Conservation (phyloP, 2,329 filamentous ascomycete genomes). For the Penicillium sp. region DNA sequence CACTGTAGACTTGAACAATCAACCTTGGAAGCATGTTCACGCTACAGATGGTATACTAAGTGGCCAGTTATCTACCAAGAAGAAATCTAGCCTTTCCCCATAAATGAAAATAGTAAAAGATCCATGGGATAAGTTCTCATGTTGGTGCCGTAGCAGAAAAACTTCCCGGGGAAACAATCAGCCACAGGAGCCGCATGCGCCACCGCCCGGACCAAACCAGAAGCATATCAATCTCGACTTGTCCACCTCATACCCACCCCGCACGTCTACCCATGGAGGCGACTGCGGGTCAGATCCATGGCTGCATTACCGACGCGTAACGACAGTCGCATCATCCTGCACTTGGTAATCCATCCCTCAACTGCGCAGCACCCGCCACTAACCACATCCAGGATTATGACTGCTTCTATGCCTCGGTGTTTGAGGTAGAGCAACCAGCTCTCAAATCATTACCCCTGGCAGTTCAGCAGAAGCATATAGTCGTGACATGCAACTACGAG, state of each 20-base stretch:
- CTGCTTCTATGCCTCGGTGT: slow-evolving; percentile 92
- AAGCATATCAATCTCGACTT: neutral
- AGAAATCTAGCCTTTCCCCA: no score
- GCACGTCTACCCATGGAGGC: slow-evolving; percentile 7
- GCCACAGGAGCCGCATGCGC: neutral
- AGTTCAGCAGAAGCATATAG: slow-evolving; percentile 88
- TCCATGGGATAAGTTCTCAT: no score
- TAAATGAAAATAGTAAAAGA: no score
- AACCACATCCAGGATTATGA: slow-evolving; percentile 44
- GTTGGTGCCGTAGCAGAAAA: neutral
- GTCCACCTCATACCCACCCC: neutral
- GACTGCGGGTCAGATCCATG: slow-evolving; percentile 10
- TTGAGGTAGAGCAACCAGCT: slow-evolving; percentile 74
- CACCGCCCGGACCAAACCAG: neutral
- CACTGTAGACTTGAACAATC: no score
- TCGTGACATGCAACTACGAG: slow-evolving; percentile 92
- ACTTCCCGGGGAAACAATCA: neutral
- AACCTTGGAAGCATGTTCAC: no score
- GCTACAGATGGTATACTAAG: no score
- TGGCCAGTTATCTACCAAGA: no score
- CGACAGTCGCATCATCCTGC: slow-evolving; percentile 69
- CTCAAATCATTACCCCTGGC: slow-evolving; percentile 74
- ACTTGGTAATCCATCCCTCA: slow-evolving; percentile 63
- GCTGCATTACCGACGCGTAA: slow-evolving; percentile 40
- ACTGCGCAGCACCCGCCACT: neutral